Conservation (phyloP, 2,329 filamentous ascomycete species). For the Calonectria pauciramosa region DNA sequence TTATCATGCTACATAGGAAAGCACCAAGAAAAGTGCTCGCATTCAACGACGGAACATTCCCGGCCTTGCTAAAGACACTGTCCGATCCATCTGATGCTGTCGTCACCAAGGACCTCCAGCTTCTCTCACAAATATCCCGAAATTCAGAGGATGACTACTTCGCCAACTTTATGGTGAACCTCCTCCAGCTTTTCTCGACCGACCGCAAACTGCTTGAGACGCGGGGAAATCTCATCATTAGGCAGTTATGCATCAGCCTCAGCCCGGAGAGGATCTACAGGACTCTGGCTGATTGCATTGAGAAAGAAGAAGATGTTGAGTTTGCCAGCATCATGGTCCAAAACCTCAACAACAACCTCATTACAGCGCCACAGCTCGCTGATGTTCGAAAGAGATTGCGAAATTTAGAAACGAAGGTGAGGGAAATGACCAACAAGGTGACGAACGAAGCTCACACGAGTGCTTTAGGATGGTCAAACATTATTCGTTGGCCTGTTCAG, state of each 20-base stretch:
- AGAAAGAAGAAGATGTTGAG: conserved; percentile 97
- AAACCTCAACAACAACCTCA: conserved; percentile 98
- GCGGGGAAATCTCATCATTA: conserved; percentile 94
- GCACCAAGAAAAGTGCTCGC: conserved; percentile 93
- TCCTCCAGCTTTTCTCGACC: conserved; percentile 95
- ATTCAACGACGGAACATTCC: conserved; percentile 97
- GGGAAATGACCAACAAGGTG: not conserved
- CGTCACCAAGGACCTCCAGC: conserved; percentile 92
- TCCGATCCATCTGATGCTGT: conserved; percentile 96
- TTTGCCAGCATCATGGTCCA: conserved; percentile 99
- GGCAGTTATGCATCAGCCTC: conserved; percentile 92
- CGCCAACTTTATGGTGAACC: conserved; percentile 96
- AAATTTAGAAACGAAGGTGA: conserved; percentile 88
- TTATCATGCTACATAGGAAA: conserved; percentile 98
- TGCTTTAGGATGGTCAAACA: conserved; percentile 84
- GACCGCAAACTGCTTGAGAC: conserved; percentile 92
- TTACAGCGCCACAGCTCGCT: conserved; percentile 93
- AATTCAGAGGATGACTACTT: conserved; percentile 99
- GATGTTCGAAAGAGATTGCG: conserved; percentile 91
- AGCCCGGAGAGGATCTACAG: conserved; percentile 96
- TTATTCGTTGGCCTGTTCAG: conserved; percentile 96
- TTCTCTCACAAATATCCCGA: conserved; percentile 94
- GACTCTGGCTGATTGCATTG: conserved; percentile 94
- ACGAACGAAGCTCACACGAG: conserved; percentile 25
- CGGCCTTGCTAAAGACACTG: conserved; percentile 93